Conservation (phyloP, 192 early-diverging fungal genomes). For the Coemansia sp. region DNA sequence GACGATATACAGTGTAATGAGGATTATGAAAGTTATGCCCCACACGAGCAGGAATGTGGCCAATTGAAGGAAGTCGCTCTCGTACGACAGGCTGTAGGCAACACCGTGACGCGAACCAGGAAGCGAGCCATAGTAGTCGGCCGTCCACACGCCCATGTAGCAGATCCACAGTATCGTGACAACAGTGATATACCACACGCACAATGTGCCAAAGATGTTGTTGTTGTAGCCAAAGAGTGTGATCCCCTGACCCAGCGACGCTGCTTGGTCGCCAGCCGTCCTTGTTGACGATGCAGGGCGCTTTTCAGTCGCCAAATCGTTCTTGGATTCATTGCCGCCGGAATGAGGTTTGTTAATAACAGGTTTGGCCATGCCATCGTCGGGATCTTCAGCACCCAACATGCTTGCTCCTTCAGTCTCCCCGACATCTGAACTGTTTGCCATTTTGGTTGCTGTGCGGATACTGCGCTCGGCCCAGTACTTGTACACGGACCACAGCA, state of each 20-base stretch:
- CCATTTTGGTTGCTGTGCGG: neutral
- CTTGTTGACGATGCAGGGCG: neutral
- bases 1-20: constrained; percentile 45
- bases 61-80: constrained; percentile 53
- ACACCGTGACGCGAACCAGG: constrained; percentile 47
- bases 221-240: constrained; percentile 40
- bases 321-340: neutral
- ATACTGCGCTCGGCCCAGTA: constrained; percentile 24
- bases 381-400: neutral
- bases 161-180: constrained; percentile 51
- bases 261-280: neutral
- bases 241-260: constrained; percentile 10
- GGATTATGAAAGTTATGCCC: constrained; percentile 50
- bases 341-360: neutral
- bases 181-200: constrained; percentile 31
- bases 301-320: constrained; percentile 9
- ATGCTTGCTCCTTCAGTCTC: neutral
- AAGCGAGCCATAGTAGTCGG: constrained; percentile 61
- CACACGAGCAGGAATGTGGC: constrained; percentile 55
- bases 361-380: neutral
- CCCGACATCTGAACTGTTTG: neutral
- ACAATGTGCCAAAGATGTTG: constrained; percentile 44
- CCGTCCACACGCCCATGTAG: constrained; percentile 51
- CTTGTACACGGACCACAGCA: constrained; percentile 52
- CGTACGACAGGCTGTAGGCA: constrained; percentile 58